A percentile compares a stretch with the other conserved stretches of the same genome.
Conservation (phyloP, 163 green algal genomes). For the Chloroidium sp. region DNA sequence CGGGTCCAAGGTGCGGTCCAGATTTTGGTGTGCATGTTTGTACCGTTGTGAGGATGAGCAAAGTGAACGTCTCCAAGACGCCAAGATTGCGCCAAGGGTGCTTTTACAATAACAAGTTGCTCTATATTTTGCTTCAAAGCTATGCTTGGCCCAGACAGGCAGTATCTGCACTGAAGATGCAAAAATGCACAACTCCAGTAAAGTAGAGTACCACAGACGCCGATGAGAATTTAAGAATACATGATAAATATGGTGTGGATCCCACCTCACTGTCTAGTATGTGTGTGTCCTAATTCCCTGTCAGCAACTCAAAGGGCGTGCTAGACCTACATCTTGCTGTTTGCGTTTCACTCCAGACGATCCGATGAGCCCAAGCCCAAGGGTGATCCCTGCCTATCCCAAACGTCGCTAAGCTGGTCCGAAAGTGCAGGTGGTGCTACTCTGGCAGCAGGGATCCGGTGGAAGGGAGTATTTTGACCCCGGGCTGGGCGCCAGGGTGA, state of each 20-base stretch:
- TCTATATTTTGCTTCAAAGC: too few relatives aligned
- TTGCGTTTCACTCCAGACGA: background rate
- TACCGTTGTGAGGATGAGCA: too few relatives aligned
- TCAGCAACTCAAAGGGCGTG: too few relatives aligned
- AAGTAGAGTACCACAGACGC: too few relatives aligned
- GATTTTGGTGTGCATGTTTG: background rate
- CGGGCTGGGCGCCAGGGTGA: slow-evolving; percentile 11
- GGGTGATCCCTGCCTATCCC: background rate
- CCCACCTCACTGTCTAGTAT: background rate
- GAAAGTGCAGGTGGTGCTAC: slow-evolving; percentile 13
- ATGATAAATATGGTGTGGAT: background rate
- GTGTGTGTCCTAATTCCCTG: background rate
- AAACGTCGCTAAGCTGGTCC: background rate
- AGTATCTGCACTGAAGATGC: too few relatives aligned
- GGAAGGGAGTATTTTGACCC: background rate
- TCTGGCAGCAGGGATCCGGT: background rate
- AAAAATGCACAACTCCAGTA: too few relatives aligned
- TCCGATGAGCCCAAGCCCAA: background rate
- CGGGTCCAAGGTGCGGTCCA: background rate
- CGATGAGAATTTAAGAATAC: too few relatives aligned
- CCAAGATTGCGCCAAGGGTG: too few relatives aligned
- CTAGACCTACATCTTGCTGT: background rate
- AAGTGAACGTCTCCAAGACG: too few relatives aligned
- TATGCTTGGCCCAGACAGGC: too few relatives aligned
- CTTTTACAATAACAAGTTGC: too few relatives aligned